A percentile compares a stretch with the other conserved stretches of the same genome.
phyloP scores from a whole-genome alignment of 345 rosid genomes.

The Kandelia obovata region DNA sequence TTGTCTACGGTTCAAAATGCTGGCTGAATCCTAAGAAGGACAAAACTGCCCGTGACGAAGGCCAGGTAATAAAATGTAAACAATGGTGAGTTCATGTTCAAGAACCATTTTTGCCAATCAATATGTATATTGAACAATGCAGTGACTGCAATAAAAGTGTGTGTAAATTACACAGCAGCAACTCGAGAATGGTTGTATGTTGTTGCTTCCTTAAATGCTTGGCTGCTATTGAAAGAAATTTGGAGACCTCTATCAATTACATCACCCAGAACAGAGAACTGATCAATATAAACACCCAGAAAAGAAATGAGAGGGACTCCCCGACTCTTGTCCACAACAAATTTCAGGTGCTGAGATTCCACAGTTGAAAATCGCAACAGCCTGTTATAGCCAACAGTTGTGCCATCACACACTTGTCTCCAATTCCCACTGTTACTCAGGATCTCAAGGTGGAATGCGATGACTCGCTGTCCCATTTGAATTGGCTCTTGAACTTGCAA shows the following conservation, averaged over 20 bases:
- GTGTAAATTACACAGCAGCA: slow-evolving; percentile 13
- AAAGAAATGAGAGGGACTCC: slow-evolving; percentile 73
- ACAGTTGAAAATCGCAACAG: slow-evolving; percentile 52
- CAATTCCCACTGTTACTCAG: slow-evolving; percentile 37
- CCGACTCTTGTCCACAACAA: slow-evolving; percentile 59
- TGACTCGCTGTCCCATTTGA: slow-evolving; percentile 81
- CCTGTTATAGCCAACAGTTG: slow-evolving; percentile 75
- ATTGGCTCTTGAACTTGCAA: slow-evolving; percentile 76
- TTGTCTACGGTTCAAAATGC: too few species aligned
- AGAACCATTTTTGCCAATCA: too few species aligned
- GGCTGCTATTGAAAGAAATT: slow-evolving; percentile 17
- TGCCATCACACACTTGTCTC: slow-evolving; percentile 53
- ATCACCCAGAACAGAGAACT: slow-evolving; percentile 25
- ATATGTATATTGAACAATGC: neutral
- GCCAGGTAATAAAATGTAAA: too few species aligned
- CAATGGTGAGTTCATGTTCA: too few species aligned
- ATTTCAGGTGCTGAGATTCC: slow-evolving; percentile 44
- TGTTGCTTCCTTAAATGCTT: slow-evolving; percentile 21
- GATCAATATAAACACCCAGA: slow-evolving; percentile 62
- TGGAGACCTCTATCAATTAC: slow-evolving; percentile 14
- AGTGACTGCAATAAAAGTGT: neutral
- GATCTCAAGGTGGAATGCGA: slow-evolving; percentile 52
- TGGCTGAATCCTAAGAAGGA: too few species aligned
- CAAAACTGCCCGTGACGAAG: too few species aligned
- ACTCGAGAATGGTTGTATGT: slow-evolving; percentile 22